phyloP scores from a whole-genome alignment of 805 yeast genomes.

The Isabelozyma heimii region DNA sequence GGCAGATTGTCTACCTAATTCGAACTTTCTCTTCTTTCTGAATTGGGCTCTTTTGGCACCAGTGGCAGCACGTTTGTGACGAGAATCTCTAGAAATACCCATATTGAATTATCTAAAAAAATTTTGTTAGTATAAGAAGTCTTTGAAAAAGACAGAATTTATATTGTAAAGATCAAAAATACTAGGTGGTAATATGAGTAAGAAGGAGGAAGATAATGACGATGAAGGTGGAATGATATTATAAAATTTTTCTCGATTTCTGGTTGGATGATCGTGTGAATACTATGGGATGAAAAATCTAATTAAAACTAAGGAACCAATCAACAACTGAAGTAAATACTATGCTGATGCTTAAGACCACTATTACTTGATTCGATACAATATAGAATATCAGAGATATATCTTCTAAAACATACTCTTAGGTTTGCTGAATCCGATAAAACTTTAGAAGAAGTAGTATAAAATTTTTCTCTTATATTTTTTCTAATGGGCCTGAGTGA shows the following conservation, averaged over 20 bases:
- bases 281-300: too few species aligned
- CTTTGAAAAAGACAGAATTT: background rate
- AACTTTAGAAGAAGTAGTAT: conserved; percentile 1
- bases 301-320: background rate
- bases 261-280: too few species aligned
- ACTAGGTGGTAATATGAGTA: too few species aligned
- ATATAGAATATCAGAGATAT: conserved; percentile 1
- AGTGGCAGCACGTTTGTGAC: conserved; percentile 99
- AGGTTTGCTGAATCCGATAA: conserved; percentile 3
- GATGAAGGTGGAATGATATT: conserved; percentile 7
- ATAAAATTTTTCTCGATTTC: too few species aligned
- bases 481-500: background rate
- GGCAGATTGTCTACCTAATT: conserved; percentile 99
- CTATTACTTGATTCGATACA: conserved; percentile 2
- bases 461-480: conserved; percentile 3
- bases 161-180: too few species aligned
- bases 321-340: conserved; percentile 2
- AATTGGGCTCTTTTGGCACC: conserved; percentile 99
- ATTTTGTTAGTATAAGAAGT: conserved; percentile 16
- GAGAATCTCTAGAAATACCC: conserved; percentile 99
- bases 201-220: too few species aligned
- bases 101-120: conserved; percentile 45
- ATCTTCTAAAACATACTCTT: conserved; percentile 4
- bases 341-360: background rate
- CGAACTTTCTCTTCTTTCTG: conserved; percentile 99